Base-by-base conservation (phyloP, 164 flowering plant genomes). In the Umbellularia californica region DNA sequence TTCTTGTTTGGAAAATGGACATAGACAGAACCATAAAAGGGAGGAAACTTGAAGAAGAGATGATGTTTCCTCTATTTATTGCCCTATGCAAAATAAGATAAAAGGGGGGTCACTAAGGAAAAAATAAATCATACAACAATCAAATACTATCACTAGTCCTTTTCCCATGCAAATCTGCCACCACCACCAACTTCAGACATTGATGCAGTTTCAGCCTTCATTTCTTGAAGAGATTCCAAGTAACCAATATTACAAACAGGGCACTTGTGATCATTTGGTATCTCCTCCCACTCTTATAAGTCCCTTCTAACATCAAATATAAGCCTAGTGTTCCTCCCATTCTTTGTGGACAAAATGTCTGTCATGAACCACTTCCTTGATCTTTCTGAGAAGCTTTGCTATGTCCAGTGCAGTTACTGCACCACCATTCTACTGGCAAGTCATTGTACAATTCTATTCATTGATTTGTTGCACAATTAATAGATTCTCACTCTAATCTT, bases 331-430 rank as follows among this genome's bases (percentile, higher is more conserved):
- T 58, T 17, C 23, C 50, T 47, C 64, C 51, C 30, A 1, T 41
- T 50, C 35, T 58, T 51, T 20, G 35, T 20, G 33, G 28, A 65
- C n/a, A 79, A 60, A 12, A 89, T 91, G 96, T 83, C 95, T 65
- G 27, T 90, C 65, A 77, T 85, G 69, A 85, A 87, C 72, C 85
- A 83, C 70, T 79, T 87, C 25, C 82, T 91, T 82, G 90, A 90
- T 77, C 83, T 83, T 63, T 82, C 90, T 64, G 95, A 90, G 22
- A 91, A 92, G 77, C 85, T 94, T 72, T 92, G 96, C 86, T 90
- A 92, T 77, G 97, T 92, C 1, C 90, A 91, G 79, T 94, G 98
- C 81, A 90, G 94, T 62, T 86, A 83, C 77, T 94, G 98, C 87
- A 80, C 81, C 77, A 92, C 93, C 69, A 87, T 91, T 70, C 81